Evolutionary conservation across 495 filamentous ascomycete genomes (phyloP).

Genomic region (Pyrenula massariospora): DNA sequence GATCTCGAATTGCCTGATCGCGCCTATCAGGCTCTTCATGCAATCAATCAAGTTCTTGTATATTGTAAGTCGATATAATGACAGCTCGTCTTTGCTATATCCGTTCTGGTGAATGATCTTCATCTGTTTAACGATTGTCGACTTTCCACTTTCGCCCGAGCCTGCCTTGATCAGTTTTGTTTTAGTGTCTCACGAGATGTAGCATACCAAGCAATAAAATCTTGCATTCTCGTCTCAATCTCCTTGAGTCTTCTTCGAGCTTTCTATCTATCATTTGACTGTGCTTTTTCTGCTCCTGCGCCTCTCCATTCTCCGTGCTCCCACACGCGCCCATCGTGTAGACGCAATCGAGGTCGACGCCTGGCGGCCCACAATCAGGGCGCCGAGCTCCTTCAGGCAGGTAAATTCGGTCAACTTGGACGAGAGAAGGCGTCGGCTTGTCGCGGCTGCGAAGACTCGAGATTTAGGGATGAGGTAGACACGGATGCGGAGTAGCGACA

Average conservation of each 20-base stretch:
- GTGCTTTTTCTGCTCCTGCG: conserved; percentile 81
- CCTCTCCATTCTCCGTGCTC: conserved; percentile 64
- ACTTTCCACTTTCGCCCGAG: conserved; percentile 96
- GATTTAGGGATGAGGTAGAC: not conserved
- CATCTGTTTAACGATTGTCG: conserved; percentile 99
- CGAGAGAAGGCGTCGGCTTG: not conserved
- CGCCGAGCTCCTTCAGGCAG: not conserved
- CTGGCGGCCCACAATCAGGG: conserved; percentile 2
- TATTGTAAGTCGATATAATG: conserved; percentile 84
- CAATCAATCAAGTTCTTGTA: conserved; percentile 98
- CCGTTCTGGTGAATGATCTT: conserved; percentile 99
- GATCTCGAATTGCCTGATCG: conserved; percentile 79
- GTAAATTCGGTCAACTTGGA: not conserved
- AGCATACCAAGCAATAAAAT: conserved; percentile 81
- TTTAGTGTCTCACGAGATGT: not conserved
- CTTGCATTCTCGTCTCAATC: conserved; percentile 93
- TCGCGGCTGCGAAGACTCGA: not conserved
- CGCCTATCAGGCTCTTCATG: conserved; percentile 79
- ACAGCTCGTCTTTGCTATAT: conserved; percentile 83
- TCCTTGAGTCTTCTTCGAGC: conserved; percentile 84
- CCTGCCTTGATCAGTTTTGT: conserved; percentile 40
- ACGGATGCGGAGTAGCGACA: not conserved
- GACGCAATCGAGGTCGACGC: conserved; percentile 8
- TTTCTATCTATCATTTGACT: conserved; percentile 88
- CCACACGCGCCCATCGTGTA: conserved; percentile 80